Base-by-base conservation (phyloP, 2,329 filamentous ascomycete genomes). In the Fusarium verrucosum region DNA sequence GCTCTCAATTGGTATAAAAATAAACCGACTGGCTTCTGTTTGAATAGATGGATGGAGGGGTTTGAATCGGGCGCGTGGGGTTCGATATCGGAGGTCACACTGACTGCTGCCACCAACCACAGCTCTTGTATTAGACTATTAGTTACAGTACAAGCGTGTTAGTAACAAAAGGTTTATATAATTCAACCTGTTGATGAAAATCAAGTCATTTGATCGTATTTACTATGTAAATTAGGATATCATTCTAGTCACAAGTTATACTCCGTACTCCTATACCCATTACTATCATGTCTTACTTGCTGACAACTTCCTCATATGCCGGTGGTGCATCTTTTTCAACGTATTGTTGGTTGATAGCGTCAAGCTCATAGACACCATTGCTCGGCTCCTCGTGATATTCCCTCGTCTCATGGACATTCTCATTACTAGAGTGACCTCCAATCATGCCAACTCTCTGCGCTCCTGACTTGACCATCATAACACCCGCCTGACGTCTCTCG, bases 41-140 rank as follows among this genome's bases (percentile, higher is more conserved):
- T 9, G 13, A 42, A 62, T 49, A 19, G 58, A 62, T 9, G 13
- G 40, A 62, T 49, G 22, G 58, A 62, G 57, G 28, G 47, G 58
- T 32, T 62, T 28, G 58, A 62, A 11, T 11, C 40, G 20, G 51
- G 36, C 35, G 38, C 36, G 49, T 37, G 52, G 52, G 62, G 44
- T 70, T 69, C 68, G 70, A 71, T 62, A 72, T 71, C 68, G 70
- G 70, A 72, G 66, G 53, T 33, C 13, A 23, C 22, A 58, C 19
- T 30, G 17, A 20, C 32, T 46, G 35, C 33, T n/a, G 56, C 45
- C 32, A 60, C 68, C 68, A 70, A 70, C 64, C 68, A 58, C 40
- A 59, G 61, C 26, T 68, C 35, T 17, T 28, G 25, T 45, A 55
- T 59, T 63, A 65, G 67, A 67, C 51, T 58, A 42, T 44, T 38